Evolutionary conservation across 192 early-diverging fungal species (phyloP), one percentile per base, ranked within the genome.

Genomic region (Entomortierella parvispora): DNA sequence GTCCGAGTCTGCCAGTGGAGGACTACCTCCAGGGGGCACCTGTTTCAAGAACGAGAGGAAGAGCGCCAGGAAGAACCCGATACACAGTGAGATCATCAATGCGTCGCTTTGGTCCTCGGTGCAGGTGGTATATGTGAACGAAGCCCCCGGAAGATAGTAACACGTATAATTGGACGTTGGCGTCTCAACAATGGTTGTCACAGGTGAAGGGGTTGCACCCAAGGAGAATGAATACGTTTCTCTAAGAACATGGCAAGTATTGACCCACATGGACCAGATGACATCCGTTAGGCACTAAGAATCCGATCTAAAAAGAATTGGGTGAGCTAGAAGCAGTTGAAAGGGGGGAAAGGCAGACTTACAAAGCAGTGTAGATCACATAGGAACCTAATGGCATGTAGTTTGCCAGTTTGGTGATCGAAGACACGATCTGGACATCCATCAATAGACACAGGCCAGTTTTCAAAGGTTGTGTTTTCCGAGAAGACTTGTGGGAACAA

Each of bases 291-390:
- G 29, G 10, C 29, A 31, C 10, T 37, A 6, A 25, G 7, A 5
- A 14, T 2, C 28, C 31, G 2, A 14, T 5, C 14, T 7, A 56
- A n/a, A 56, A n/a, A n/a, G 2, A 6, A 12, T 1, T 5, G 8
- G 33, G 6, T 31, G 6, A 8, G 6, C 28, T 40, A 45, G 51
- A 49, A 44, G 28, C 22, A 28, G 29, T 34, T 25, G 34, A 42
- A 64, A 10, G 40, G 20, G 40, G 23, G 47, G 9, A 65, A 2
- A 43, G 26, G 25, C 20, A 33, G 3, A 34, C 71, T 56, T 76
- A 76, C 71, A 77, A 45, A 29, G 74, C 74, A 1, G 74, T 77
- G 66, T 77, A 77, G 46, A 77, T 68, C 37, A 77, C 74, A 77
- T 77, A 77, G 33, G 74, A 77, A 0, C 74, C 74, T 23, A 77